Conservation (phyloP, 2,329 filamentous ascomycete genomes). For the Ceratocystis smalleyi region DNA sequence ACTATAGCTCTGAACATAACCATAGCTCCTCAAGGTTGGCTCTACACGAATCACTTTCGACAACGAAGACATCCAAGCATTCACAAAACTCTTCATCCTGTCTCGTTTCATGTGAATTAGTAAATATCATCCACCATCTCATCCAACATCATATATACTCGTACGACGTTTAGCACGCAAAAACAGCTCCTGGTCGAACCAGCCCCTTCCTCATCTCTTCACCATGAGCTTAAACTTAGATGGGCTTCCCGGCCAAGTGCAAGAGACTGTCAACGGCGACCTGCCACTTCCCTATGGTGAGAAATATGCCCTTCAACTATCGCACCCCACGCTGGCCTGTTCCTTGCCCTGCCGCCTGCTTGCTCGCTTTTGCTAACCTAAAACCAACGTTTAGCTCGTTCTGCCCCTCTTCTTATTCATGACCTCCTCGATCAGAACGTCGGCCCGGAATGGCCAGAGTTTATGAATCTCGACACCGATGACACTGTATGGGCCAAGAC, state of each 20-base stretch:
- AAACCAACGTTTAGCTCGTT: conserved; percentile 12
- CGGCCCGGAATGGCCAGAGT: conserved; percentile 17
- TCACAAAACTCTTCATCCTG: not conserved
- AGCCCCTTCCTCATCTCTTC: not conserved
- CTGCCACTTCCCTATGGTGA: conserved; percentile 17
- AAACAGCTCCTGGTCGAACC: not conserved
- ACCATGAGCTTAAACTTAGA: conserved; percentile 13
- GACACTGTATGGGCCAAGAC: conserved; percentile 8
- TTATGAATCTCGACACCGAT: conserved; percentile 12
- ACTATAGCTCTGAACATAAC: not conserved
- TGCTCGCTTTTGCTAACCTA: not conserved
- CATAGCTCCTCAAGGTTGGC: not conserved
- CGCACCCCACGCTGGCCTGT: not conserved
- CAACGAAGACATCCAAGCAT: not conserved
- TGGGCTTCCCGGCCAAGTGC: conserved; percentile 8
- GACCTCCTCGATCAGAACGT: conserved; percentile 18
- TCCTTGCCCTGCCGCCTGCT: not conserved
- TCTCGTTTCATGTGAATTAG: no score
- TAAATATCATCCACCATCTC: not conserved
- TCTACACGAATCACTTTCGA: not conserved
- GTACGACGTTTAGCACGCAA: not conserved
- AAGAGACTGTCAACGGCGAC: conserved; percentile 11
- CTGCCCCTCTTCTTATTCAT: conserved; percentile 17
- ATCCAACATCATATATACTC: not conserved
- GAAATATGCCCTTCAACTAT: not conserved